Evolutionary conservation across 257 asterid species (phyloP).

Genomic region (Eucommia ulmoides): DNA sequence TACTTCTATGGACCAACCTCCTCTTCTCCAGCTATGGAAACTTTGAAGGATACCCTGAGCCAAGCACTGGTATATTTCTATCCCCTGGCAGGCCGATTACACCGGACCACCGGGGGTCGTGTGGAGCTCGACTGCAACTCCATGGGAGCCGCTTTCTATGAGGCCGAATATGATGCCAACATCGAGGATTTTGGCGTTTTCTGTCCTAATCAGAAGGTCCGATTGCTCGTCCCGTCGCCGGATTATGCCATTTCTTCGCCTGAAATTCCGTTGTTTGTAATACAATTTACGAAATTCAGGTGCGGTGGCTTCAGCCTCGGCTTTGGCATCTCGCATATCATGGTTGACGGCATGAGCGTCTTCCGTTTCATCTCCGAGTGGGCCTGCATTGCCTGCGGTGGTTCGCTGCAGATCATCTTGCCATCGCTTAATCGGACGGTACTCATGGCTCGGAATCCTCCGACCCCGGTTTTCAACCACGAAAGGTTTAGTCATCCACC

Average conservation of each 20-base stretch:
- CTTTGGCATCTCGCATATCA: conserved; percentile 34
- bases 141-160: conserved; percentile 23
- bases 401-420: conserved; percentile 17
- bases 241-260: conserved; percentile 23
- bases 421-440: conserved; percentile 36
- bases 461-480: conserved; percentile 18
- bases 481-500: conserved; percentile 25
- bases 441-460: conserved; percentile 27
- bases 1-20: conserved; percentile 29
- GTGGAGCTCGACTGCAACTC: conserved; percentile 41
- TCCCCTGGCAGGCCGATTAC: conserved; percentile 46
- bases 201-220: conserved; percentile 19
- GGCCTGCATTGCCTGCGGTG: conserved; percentile 42
- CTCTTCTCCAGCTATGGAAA: background rate
- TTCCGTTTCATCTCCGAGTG: conserved; percentile 45
- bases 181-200: conserved; percentile 31
- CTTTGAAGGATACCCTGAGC: conserved; percentile 25
- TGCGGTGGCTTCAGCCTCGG: conserved; percentile 47
- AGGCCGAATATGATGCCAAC: conserved; percentile 22
- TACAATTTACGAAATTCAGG: conserved; percentile 35
- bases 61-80: conserved; percentile 36
- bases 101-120: conserved; percentile 28
- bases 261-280: conserved; percentile 31
- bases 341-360: conserved; percentile 47
- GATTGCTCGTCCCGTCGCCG: conserved; percentile 23